Base-by-base conservation (phyloP, 1,284 basidiomycete genomes). In the Golubevia pallescens region DNA sequence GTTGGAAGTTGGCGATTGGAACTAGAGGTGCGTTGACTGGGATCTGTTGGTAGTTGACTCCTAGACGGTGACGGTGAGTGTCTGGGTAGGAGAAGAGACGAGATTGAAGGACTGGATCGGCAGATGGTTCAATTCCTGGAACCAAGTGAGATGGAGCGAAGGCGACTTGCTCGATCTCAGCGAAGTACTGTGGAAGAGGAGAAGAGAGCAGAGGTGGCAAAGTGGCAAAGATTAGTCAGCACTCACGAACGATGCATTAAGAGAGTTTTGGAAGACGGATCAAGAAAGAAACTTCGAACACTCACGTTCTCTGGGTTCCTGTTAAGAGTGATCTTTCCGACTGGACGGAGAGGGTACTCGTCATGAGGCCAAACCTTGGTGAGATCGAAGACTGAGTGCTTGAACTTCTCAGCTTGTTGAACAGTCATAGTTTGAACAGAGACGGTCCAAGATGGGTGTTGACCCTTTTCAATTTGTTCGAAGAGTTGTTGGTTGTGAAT, bases 51-150 rank as follows among this genome's bases (percentile, higher is more conserved):
- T 96, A 95, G 89, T 97, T 97, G 67, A 87, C 77, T 51, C 93
- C 93, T 57, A 94, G 90, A 81, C 87, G 84, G 69, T 87, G 86
- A 69, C 93, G 91, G 86, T 96, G 94, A 5, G 95, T 93, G 86
- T 97, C 95, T 3, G 94, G 93, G 89, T 97, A 97, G 8, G 93
- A 93, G 90, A 96, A 97, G 53, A 97, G 89, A 70, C 95, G 93
- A 28, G 92, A 92, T 86, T 97, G 95, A 71, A 97, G 89, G 69
- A 97, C 92, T 16, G 95, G 95, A 87, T 97, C 95, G 48, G 91
- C 90, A 16, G 92, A 91, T 42, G 93, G 89, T 88, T 96, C 95
- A 77, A 95, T 90, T 85, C 94, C 95, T 1, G 92, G 92, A 2
- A 96, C 87, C 60, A 91, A 86, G 86, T 97, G 93, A 0, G 92